phyloP scores from a whole-genome alignment of 345 rosid genomes.

The Gossypium bickii region DNA sequence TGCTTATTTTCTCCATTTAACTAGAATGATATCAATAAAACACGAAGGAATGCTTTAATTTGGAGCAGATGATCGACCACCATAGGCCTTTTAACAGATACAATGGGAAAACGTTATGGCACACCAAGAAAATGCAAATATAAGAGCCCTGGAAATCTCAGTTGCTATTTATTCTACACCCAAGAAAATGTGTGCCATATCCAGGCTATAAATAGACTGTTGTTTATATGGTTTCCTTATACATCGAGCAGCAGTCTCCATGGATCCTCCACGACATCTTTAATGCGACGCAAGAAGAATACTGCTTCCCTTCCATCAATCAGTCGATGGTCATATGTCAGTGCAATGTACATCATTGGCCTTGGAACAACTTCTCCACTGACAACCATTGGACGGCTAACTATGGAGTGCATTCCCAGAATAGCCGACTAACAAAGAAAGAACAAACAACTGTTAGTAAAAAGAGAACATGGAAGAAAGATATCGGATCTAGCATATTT shows the following conservation, averaged over 20 bases:
- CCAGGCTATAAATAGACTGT: neutral
- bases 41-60: neutral
- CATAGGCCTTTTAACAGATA: neutral
- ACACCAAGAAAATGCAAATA: neutral
- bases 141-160: neutral
- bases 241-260: slow-evolving; percentile 34
- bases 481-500: neutral
- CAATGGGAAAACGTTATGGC: neutral
- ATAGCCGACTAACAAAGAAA: slow-evolving; percentile 58
- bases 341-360: slow-evolving; percentile 86
- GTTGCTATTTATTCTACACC: neutral
- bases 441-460: neutral
- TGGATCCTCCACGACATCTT: slow-evolving; percentile 84
- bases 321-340: slow-evolving; percentile 77
- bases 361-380: slow-evolving; percentile 54
- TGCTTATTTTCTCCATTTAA: neutral
- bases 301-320: slow-evolving; percentile 93
- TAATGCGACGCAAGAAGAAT: slow-evolving; percentile 74
- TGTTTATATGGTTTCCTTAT: neutral
- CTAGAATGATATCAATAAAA: neutral
- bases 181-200: neutral
- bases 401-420: slow-evolving; percentile 80
- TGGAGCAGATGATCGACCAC: neutral
- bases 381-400: slow-evolving; percentile 77
- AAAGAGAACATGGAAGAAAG: neutral